phyloP scores from a whole-genome alignment of 306 rosid species.

The Senna siamea region DNA sequence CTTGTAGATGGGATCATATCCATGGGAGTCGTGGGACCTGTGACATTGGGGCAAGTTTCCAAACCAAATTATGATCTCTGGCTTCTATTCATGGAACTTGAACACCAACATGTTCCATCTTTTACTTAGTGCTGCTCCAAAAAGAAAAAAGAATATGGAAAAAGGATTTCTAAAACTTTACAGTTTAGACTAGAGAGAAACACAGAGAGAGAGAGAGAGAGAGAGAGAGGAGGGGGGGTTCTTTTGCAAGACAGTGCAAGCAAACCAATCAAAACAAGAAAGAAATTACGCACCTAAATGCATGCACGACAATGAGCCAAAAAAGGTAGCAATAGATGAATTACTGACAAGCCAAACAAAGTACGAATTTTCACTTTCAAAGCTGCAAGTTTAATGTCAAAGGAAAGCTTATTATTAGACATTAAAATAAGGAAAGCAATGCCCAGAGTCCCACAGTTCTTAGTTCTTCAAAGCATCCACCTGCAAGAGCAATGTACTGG shows the following conservation, averaged over 20 bases:
- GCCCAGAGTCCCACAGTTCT: constrained; percentile 18
- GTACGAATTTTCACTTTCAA: constrained; percentile 33
- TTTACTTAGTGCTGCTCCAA: too few relatives aligned
- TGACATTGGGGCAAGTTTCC: too few relatives aligned
- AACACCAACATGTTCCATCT: background rate
- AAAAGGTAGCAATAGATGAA: constrained; percentile 11
- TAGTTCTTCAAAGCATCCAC: constrained; percentile 42
- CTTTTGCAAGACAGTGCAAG: background rate
- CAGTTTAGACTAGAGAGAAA: background rate
- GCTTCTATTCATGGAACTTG: background rate
- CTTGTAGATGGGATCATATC: too few relatives aligned
- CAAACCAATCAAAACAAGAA: background rate
- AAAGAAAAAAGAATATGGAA: too few relatives aligned
- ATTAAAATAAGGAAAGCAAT: constrained; percentile 6
- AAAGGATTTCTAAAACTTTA: background rate
- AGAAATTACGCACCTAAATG: background rate
- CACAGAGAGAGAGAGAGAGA: too few relatives aligned
- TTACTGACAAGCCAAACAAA: constrained; percentile 11
- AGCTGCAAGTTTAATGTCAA: constrained; percentile 26
- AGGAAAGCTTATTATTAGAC: constrained; percentile 34
- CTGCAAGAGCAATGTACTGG: constrained; percentile 44
- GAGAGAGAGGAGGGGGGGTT: background rate
- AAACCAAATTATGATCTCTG: too few relatives aligned
- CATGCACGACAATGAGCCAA: constrained; percentile 8
- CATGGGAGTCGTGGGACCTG: too few relatives aligned